Base-by-base conservation (phyloP, 2,329 filamentous ascomycete genomes). In the Gaeumannomyces tritici region DNA sequence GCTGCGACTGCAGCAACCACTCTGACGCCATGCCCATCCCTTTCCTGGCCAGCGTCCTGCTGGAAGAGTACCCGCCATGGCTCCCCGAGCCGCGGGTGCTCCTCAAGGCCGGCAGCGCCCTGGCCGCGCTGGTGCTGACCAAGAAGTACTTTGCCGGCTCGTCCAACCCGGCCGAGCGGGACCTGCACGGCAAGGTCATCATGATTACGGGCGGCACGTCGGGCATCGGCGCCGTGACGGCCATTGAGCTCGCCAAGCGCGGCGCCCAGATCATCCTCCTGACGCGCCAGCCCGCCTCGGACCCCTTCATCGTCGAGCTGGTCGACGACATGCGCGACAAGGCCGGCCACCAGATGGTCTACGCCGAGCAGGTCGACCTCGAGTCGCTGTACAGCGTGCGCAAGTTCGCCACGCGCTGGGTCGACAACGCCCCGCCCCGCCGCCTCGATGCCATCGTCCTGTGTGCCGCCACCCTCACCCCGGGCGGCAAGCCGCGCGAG, bases 181-280 rank as follows among this genome's bases (percentile, higher is more conserved):
- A 89, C 62, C 92, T 99, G 87, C 92, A 97, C 74, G 92, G 91
- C 59, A 96, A 96, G 72, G 91, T 99, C 59, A 83, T 97, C 57
- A 88, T 99, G 80, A 85, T 99, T 61, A 99, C 95, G 24, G 93
- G 95, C 67, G 95, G 93, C 31, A 99, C 95, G 61, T 93, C 93
- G 57, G 95, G 95, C 18, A 89, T 99, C 72, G 95, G 95, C 60
- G 90, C 91, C 64, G 82, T 85, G 63, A 84, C 91, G 56, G 89
- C 89, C 6, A 80, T 85, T 66, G 84, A 88, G 63, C 84, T 99
- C 61, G 93, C 93, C 62, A 72, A 78, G 24, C 86, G 92, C 66
- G 95, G 95, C 67, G 93, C 93, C 58, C 96, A 99, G 77, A 80
- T 99, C 65, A 83, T 98, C 64, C 87, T 99, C 56, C 85, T 99